A percentile compares a stretch with the other conserved stretches of the same genome.
phyloP scores from a whole-genome alignment of 768 basidiomycete genomes.

The Postia placenta region DNA sequence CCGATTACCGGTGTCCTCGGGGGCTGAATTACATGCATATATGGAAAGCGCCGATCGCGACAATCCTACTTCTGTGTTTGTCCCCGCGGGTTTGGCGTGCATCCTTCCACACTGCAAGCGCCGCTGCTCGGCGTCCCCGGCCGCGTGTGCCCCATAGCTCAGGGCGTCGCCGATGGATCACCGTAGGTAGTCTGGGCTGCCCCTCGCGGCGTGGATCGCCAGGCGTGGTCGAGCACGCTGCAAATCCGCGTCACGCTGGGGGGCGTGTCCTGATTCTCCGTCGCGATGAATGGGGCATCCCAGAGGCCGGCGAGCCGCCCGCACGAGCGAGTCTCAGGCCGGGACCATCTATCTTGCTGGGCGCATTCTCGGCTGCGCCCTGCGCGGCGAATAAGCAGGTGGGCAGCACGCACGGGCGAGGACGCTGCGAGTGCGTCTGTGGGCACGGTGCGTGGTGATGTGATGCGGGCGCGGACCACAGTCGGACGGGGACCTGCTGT shows the following conservation, averaged over 20 bases:
- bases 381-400: too few relatives aligned
- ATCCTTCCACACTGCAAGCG: not conserved
- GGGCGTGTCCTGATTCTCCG: not conserved
- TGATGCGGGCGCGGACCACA: not conserved
- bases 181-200: too few relatives aligned
- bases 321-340: too few relatives aligned
- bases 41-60: constrained; percentile 3
- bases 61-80: constrained; percentile 2
- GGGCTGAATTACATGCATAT: not conserved
- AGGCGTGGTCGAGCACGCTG: not conserved
- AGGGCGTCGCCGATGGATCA: too few relatives aligned
- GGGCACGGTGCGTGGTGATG: not conserved
- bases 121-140: not conserved
- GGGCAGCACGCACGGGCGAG: too few relatives aligned
- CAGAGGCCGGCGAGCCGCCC: too few relatives aligned
- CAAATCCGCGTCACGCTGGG: not conserved
- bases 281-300: too few relatives aligned
- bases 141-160: too few relatives aligned
- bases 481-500: too few relatives aligned
- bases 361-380: too few relatives aligned
- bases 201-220: not conserved
- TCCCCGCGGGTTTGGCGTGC: constrained; percentile 2
- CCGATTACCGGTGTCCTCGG: constrained; percentile 5
- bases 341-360: too few relatives aligned
- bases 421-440: not conserved